phyloP scores from a whole-genome alignment of 129 eudicot genomes.

The Tagetes patula region DNA sequence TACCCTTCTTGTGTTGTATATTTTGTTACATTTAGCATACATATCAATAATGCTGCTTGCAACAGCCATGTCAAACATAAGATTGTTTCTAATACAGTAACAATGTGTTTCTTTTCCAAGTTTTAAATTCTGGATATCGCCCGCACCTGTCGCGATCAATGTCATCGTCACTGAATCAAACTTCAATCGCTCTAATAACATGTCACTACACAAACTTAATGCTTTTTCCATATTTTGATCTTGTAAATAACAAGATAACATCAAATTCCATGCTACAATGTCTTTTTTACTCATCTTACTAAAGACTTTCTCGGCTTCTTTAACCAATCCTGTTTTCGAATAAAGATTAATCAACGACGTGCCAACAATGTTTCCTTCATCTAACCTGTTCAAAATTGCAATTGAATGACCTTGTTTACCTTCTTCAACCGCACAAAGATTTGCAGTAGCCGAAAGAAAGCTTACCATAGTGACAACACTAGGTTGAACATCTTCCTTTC shows the following conservation, averaged over 20 bases:
- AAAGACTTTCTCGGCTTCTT: constrained; percentile 61
- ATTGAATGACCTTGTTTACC: constrained; percentile 75
- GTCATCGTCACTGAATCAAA: constrained; percentile 66
- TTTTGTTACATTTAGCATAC: constrained; percentile 66
- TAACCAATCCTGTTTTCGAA: constrained; percentile 50
- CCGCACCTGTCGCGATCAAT: constrained; percentile 48
- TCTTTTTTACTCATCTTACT: constrained; percentile 58
- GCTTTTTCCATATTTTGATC: constrained; percentile 31
- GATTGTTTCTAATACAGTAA: constrained; percentile 47
- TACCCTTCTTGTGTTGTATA: constrained; percentile 39
- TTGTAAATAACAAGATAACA: constrained; percentile 62
- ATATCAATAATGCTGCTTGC: constrained; percentile 52
- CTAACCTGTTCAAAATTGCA: constrained; percentile 48
- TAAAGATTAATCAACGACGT: constrained; percentile 60
- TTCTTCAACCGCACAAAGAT: constrained; percentile 47
- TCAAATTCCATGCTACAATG: constrained; percentile 66
- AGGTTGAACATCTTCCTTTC: constrained; percentile 54
- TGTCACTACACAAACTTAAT: constrained; percentile 35
- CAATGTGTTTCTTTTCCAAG: constrained; percentile 64
- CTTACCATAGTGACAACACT: constrained; percentile 55
- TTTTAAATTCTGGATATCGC: constrained; percentile 37
- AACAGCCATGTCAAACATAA: constrained; percentile 41
- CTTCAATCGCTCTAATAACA: constrained; percentile 47
- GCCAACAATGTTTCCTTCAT: constrained; percentile 46
- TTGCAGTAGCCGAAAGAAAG: constrained; percentile 68